A percentile compares a stretch with the other conserved stretches of the same genome.
phyloP scores from a whole-genome alignment of 768 basidiomycete species.

The Leccinellum luteum region DNA sequence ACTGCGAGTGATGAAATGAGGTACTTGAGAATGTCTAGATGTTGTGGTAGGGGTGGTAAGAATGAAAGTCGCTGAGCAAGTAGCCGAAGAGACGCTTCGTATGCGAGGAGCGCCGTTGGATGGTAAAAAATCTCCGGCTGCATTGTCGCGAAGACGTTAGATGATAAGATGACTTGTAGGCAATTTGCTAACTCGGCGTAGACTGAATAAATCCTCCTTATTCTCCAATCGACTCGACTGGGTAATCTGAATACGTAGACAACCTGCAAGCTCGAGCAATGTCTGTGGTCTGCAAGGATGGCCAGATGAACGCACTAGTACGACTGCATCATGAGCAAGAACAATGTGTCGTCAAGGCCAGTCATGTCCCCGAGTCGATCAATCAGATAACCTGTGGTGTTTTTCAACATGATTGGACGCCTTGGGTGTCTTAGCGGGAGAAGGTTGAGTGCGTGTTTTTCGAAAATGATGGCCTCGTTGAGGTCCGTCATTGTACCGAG shows the following conservation, averaged over 20 bases:
- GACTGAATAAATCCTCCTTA: not conserved
- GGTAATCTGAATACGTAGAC: not conserved
- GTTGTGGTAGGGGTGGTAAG: not conserved
- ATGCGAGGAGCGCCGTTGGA: not conserved
- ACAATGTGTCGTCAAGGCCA: no score
- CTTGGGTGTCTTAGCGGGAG: no score
- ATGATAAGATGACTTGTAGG: not conserved
- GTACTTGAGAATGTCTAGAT: no score
- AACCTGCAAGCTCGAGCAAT: not conserved
- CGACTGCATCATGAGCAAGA: no score
- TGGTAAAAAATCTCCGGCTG: constrained; percentile 1
- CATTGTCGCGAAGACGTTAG: not conserved
- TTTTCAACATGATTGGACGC: no score
- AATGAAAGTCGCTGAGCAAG: no score
- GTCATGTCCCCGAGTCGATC: not conserved
- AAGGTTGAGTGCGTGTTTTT: no score
- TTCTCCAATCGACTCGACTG: not conserved
- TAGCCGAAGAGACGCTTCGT: not conserved
- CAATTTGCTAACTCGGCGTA: not conserved
- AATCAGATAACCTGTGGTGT: no score
- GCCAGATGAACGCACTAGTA: not conserved
- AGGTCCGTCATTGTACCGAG: no score
- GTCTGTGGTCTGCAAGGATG: not conserved
- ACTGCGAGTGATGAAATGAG: no score
- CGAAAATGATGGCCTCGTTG: no score